Evolutionary conservation across 495 filamentous ascomycete genomes (phyloP).

Genomic region (Friedmanniomyces simplex): DNA sequence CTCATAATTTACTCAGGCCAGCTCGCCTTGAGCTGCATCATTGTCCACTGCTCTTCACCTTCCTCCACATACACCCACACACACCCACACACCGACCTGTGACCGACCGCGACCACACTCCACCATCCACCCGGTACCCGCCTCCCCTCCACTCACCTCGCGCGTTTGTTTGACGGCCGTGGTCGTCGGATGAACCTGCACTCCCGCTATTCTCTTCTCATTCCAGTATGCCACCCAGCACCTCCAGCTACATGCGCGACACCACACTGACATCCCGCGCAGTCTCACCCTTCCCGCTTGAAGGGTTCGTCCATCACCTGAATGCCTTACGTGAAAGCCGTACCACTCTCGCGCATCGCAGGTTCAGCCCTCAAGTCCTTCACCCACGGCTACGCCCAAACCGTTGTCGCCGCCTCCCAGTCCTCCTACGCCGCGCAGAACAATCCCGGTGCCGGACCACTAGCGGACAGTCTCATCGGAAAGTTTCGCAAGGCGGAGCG

Average conservation of each 20-base stretch:
- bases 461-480: constrained; percentile 17
- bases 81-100: background rate
- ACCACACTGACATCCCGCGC: constrained; percentile 10
- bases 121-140: background rate
- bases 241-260: background rate
- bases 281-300: constrained; percentile 37
- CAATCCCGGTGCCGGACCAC: constrained; percentile 37
- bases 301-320: constrained; percentile 45
- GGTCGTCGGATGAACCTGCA: constrained; percentile 62
- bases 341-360: constrained; percentile 73
- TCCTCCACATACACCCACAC: background rate
- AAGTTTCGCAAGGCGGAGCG: constrained; percentile 16
- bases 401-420: constrained; percentile 89
- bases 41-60: background rate
- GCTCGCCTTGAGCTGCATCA: background rate
- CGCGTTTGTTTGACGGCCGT: constrained; percentile 51
- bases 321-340: constrained; percentile 70
- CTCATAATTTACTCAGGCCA: background rate
- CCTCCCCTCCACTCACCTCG: constrained; percentile 13
- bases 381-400: constrained; percentile 94
- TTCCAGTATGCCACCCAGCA: constrained; percentile 34
- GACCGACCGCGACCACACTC: background rate
- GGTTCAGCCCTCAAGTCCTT: constrained; percentile 92
- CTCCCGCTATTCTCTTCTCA: constrained; percentile 35
- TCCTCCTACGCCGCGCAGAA: constrained; percentile 73